phyloP scores from a whole-genome alignment of 2,329 filamentous ascomycete genomes.

The Ceratocystis destructans region DNA sequence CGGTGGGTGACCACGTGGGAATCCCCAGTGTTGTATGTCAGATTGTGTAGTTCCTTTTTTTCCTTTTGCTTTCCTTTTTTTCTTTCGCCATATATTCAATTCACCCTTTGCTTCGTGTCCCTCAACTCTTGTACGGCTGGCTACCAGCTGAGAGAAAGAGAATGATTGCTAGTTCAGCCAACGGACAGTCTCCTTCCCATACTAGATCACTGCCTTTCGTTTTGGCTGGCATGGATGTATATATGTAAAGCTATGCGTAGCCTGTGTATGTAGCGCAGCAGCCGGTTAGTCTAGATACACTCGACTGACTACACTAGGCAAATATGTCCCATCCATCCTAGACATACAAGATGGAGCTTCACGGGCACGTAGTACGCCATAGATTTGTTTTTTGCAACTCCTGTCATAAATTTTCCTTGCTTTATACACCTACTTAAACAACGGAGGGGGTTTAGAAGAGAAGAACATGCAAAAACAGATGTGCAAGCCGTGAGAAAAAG shows the following conservation, averaged over 20 bases:
- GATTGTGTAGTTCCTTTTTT: too few relatives aligned
- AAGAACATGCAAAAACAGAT: conserved; percentile 11
- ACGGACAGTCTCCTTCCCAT: too few relatives aligned
- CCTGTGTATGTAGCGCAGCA: too few relatives aligned
- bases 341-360: neutral
- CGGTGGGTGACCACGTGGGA: conserved; percentile 3
- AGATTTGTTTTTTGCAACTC: neutral
- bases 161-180: too few relatives aligned
- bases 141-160: too few relatives aligned
- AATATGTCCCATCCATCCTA: neutral
- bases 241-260: too few relatives aligned
- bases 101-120: neutral
- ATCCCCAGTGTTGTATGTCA: conserved; percentile 1
- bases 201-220: too few relatives aligned
- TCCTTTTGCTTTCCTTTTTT: neutral
- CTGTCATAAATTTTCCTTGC: neutral
- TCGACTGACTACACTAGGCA: neutral
- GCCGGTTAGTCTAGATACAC: too few relatives aligned
- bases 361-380: neutral
- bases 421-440: neutral
- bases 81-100: too few relatives aligned
- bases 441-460: conserved; percentile 1
- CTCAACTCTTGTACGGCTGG: neutral
- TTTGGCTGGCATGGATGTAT: too few relatives aligned
- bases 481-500: neutral